Evolutionary conservation across 1,139 yeast genomes (phyloP).

Genomic region (Yamadazyma triangularis): DNA sequence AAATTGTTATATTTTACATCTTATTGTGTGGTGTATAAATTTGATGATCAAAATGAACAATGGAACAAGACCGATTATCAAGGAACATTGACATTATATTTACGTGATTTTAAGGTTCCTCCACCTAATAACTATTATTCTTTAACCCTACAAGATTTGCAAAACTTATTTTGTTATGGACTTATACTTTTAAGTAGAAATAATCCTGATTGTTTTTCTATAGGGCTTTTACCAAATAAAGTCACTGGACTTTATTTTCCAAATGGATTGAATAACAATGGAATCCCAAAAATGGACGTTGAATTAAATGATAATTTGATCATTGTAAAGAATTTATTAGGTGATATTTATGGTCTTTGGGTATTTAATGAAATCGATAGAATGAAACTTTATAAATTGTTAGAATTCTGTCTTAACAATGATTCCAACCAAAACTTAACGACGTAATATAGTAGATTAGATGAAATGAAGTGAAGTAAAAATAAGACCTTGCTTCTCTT

Average conservation of each 20-base stretch:
- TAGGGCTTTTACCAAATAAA: slow-evolving; percentile 69
- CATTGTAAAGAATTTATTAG: slow-evolving; percentile 70
- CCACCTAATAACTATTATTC: slow-evolving; percentile 18
- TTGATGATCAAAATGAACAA: slow-evolving; percentile 57
- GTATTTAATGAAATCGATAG: slow-evolving; percentile 76
- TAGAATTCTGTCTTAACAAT: slow-evolving; percentile 52
- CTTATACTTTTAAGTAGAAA: slow-evolving; percentile 71
- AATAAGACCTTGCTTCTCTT: too few species aligned
- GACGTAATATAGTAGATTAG: too few species aligned
- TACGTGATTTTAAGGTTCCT: slow-evolving; percentile 47
- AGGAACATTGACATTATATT: slow-evolving; percentile 78
- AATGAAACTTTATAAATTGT: slow-evolving; percentile 51
- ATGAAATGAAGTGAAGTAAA: too few species aligned
- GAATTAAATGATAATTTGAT: slow-evolving; percentile 77
- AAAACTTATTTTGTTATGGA: slow-evolving; percentile 67
- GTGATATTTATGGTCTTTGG: slow-evolving; percentile 88
- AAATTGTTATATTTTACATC: slow-evolving; percentile 73
- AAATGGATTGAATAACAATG: slow-evolving; percentile 34
- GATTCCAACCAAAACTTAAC: too few species aligned
- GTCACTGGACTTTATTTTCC: slow-evolving; percentile 42
- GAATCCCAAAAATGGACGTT: slow-evolving; percentile 57
- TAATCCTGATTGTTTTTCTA: slow-evolving; percentile 70
- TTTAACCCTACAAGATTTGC: slow-evolving; percentile 32
- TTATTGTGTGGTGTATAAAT: slow-evolving; percentile 76
- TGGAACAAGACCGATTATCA: slow-evolving; percentile 81